phyloP scores from a whole-genome alignment of 1,284 basidiomycete species.

The Boletus calvinii region DNA sequence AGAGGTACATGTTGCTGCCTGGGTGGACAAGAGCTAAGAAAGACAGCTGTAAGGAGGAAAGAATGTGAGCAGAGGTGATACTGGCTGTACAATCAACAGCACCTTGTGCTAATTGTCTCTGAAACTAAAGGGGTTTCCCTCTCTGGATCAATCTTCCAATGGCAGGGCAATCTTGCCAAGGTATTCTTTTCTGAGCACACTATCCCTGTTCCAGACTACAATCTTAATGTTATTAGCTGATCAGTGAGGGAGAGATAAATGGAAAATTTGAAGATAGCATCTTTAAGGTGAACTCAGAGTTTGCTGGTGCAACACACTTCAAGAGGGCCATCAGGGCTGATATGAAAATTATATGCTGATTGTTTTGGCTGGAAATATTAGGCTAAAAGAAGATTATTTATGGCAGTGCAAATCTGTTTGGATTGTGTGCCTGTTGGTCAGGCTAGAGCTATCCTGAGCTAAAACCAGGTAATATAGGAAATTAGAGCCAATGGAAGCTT shows the following conservation, averaged over 20 bases:
- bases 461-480: no score
- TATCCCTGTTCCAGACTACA: slow-evolving; percentile 93
- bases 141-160: slow-evolving; percentile 78
- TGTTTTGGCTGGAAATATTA: no score
- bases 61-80: not conserved
- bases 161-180: slow-evolving; percentile 83
- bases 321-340: no score
- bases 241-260: slow-evolving; percentile 76
- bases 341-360: no score
- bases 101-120: slow-evolving; percentile 61
- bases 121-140: slow-evolving; percentile 51
- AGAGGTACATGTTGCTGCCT: slow-evolving; percentile 56
- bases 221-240: slow-evolving; percentile 78
- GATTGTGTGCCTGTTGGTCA: no score
- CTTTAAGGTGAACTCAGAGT: slow-evolving; percentile 71
- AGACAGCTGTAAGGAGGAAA: slow-evolving; percentile 44
- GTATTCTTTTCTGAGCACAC: slow-evolving; percentile 82
- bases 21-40: slow-evolving; percentile 64
- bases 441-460: no score
- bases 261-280: slow-evolving; percentile 86
- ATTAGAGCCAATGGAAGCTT: no score
- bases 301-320: no score
- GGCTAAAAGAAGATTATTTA: no score
- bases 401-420: no score
- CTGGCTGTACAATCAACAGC: slow-evolving; percentile 23